Conservation (phyloP, 192 early-diverging fungal species). For the Chytriomyces sp. region DNA sequence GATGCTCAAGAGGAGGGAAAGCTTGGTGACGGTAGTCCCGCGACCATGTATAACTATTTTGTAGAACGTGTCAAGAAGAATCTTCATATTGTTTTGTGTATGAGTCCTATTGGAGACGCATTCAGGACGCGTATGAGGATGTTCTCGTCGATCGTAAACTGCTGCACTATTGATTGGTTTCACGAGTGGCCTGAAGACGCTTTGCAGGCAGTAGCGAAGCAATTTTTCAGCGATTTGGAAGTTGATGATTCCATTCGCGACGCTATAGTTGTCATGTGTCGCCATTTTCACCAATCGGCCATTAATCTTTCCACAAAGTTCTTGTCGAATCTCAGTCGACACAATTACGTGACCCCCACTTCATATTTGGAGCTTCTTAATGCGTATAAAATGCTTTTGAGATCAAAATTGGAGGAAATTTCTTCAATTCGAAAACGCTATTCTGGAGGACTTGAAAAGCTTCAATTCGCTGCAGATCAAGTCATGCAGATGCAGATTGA, state of each 20-base stretch:
- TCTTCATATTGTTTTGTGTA: conserved; percentile 63
- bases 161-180: conserved; percentile 71
- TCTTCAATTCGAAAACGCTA: conserved; percentile 53
- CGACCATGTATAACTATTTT: conserved; percentile 65
- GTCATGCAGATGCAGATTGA: conserved; percentile 61
- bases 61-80: conserved; percentile 59
- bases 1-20: conserved; percentile 59
- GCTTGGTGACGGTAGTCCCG: conserved; percentile 53
- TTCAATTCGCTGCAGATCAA: conserved; percentile 62
- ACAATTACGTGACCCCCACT: conserved; percentile 68
- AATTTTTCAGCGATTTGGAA: conserved; percentile 59
- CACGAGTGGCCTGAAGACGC: conserved; percentile 71
- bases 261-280: conserved; percentile 54
- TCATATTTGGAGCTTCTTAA: conserved; percentile 59
- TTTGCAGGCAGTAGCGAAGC: conserved; percentile 59
- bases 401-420: conserved; percentile 51
- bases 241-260: conserved; percentile 35
- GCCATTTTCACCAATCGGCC: conserved; percentile 58
- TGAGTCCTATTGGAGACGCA: conserved; percentile 67
- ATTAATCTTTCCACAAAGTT: conserved; percentile 56
- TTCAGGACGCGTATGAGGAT: conserved; percentile 61
- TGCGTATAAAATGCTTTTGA: conserved; percentile 56
- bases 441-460: conserved; percentile 59
- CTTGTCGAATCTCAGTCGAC: conserved; percentile 47
- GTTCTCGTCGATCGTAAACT: conserved; percentile 65